Evolutionary conservation across 1,139 yeast species (phyloP).

Genomic region (Diutina scorzettiae): DNA sequence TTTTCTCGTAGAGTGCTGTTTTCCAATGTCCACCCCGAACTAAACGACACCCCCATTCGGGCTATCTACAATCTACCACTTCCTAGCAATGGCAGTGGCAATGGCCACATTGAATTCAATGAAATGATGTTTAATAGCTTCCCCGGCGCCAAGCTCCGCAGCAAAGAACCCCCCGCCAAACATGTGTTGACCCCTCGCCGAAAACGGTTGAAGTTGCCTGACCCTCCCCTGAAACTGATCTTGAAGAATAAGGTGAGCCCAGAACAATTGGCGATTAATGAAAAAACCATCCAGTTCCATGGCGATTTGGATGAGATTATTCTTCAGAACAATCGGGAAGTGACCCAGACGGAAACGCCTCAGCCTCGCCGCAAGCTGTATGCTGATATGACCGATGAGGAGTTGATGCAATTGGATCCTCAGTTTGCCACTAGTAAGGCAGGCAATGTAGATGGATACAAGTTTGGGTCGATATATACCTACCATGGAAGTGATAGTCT

Average conservation of each 20-base stretch:
- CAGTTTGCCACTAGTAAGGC: not conserved
- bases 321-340: not conserved
- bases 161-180: not conserved
- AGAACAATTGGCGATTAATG: constrained; percentile 19
- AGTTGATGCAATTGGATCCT: constrained; percentile 33
- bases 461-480: constrained; percentile 27
- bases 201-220: constrained; percentile 14
- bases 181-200: constrained; percentile 6
- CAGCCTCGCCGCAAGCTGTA: constrained; percentile 36
- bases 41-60: constrained; percentile 6
- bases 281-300: constrained; percentile 9
- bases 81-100: not conserved
- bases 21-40: constrained; percentile 26
- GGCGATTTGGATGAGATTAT: constrained; percentile 10
- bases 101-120: not conserved
- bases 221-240: constrained; percentile 29
- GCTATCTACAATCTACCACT: not conserved
- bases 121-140: constrained; percentile 1
- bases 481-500: constrained; percentile 15
- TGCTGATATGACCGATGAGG: constrained; percentile 54
- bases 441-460: not conserved
- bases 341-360: constrained; percentile 5
- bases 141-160: not conserved
- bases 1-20: constrained; percentile 32
- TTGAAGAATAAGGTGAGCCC: constrained; percentile 26